Conservation (phyloP, 257 asterid genomes). For the Mentha longifolia region DNA sequence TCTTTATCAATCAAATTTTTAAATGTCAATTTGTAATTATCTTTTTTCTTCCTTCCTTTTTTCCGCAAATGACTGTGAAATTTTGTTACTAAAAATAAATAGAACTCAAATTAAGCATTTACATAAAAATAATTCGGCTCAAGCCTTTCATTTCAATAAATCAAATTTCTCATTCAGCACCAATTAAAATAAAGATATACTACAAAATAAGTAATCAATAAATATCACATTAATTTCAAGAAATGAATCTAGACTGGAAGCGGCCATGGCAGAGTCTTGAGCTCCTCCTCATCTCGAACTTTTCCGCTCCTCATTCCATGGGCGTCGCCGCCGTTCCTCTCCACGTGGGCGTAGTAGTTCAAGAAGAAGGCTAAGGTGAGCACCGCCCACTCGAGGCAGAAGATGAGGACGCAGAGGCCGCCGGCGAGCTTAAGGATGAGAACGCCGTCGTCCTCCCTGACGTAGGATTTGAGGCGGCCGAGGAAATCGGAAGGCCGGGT, state of each 20-base stretch:
- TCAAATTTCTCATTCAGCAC: too few species aligned
- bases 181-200: too few species aligned
- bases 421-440: slow-evolving; percentile 76
- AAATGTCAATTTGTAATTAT: too few species aligned
- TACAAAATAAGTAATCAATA: too few species aligned
- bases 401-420: slow-evolving; percentile 64
- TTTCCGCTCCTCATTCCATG: slow-evolving; percentile 50
- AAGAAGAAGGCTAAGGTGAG: slow-evolving; percentile 77
- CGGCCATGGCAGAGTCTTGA: slow-evolving; percentile 80
- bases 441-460: slow-evolving; percentile 76
- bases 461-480: slow-evolving; percentile 70
- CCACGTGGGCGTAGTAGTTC: slow-evolving; percentile 71
- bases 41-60: too few species aligned
- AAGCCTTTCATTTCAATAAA: too few species aligned
- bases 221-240: too few species aligned
- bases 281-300: slow-evolving; percentile 63
- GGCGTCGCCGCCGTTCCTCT: slow-evolving; percentile 40
- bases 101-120: too few species aligned
- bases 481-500: slow-evolving; percentile 73
- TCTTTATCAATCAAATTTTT: too few species aligned
- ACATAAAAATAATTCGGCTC: too few species aligned
- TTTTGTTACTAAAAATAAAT: too few species aligned
- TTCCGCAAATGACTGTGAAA: too few species aligned
- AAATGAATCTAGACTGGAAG: slow-evolving; percentile 45
- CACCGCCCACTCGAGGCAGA: slow-evolving; percentile 87